phyloP scores from a whole-genome alignment of 1,284 basidiomycete genomes.

The Vanrija pseudolonga region DNA sequence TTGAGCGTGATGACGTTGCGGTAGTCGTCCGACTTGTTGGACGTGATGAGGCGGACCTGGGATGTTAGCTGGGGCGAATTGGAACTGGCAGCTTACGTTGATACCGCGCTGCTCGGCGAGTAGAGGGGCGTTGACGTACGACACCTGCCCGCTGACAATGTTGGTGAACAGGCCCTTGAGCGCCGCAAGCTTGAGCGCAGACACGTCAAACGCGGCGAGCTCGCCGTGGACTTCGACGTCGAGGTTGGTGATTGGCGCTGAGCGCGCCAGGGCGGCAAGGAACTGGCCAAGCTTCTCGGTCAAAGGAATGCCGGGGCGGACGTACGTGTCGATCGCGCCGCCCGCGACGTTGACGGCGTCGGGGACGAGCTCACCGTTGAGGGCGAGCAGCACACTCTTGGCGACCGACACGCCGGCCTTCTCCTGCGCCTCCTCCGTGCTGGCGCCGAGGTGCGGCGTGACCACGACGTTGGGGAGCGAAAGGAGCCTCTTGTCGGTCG shows the following conservation, averaged over 20 bases:
- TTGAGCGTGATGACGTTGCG: constrained; percentile 10
- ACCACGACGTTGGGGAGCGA: constrained; percentile 10
- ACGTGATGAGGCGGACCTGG: constrained; percentile 3
- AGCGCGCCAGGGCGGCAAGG: constrained; percentile 1
- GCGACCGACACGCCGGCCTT: constrained; percentile 10
- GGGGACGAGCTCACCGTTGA: constrained; percentile 7
- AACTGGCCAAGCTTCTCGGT: constrained; percentile 11
- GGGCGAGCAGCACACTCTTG: constrained; percentile 3
- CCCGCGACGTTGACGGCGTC: constrained; percentile 9
- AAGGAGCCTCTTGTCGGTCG: constrained; percentile 4
- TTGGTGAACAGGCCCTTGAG: constrained; percentile 7
- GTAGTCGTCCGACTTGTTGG: constrained; percentile 1
- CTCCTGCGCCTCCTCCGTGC: constrained; percentile 12
- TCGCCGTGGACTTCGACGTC: constrained; percentile 10
- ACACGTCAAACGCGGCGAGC: background rate
- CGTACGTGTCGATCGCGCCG: constrained; percentile 5
- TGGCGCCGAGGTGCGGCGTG: constrained; percentile 12
- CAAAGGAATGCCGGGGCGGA: constrained; percentile 7
- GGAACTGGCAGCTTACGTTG: background rate
- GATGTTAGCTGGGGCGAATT: background rate
- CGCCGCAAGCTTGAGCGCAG: constrained; percentile 2
- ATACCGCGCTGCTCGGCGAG: constrained; percentile 4
- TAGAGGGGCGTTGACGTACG: constrained; percentile 10
- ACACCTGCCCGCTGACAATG: constrained; percentile 9
- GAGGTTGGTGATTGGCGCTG: background rate